Base-by-base conservation (phyloP, 1,284 basidiomycete species). In the Cryptococcus sp. region DNA sequence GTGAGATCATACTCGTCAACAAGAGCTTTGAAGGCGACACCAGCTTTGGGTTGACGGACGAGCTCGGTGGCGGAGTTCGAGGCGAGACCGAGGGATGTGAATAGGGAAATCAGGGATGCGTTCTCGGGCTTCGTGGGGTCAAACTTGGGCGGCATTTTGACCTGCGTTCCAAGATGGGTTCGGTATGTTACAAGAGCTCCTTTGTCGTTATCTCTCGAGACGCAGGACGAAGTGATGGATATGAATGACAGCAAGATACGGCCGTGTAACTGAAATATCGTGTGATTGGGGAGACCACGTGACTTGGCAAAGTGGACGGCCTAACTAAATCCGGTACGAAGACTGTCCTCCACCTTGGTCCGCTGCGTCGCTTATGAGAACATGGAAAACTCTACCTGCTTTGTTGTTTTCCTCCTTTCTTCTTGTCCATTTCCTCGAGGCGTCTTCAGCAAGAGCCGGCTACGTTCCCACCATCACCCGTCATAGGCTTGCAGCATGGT, bases 51-150 rank as follows among this genome's bases (percentile, higher is more conserved):
- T 59, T 84, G 88, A 76, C 92, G 90, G 39, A 87, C 86, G 19
- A 90, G 88, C 73, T 97, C 93, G 22, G 85, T 83, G 0, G 93
- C 90, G 74, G 92, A 91, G 57, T 88, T 82, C 56, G 87, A 84
- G 49, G 87, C 84, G 51, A 96, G 82, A 25, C 91, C 91, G 60
- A 94, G 88, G 42, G 86, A 85, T 74, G 87, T 85, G 82, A 95
- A 93, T 45, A 90, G 82, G 39, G 82, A 72, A 52, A 90, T 82
- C 56, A 88, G 82, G 49, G 78, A 69, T 5, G 75, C 77, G 55
- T 80, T 77, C 46, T 79, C 80, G 23, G 83, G 82, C 58, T 80
- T 74, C 49, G 74, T 79, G 22, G 80, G 78, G 70, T 83, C 81
- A 61, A 83, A 80, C 71, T 83, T 84, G 54, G 81, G 80, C 38